Conservation (phyloP, 345 rosid species). For the Acer yangbiense region DNA sequence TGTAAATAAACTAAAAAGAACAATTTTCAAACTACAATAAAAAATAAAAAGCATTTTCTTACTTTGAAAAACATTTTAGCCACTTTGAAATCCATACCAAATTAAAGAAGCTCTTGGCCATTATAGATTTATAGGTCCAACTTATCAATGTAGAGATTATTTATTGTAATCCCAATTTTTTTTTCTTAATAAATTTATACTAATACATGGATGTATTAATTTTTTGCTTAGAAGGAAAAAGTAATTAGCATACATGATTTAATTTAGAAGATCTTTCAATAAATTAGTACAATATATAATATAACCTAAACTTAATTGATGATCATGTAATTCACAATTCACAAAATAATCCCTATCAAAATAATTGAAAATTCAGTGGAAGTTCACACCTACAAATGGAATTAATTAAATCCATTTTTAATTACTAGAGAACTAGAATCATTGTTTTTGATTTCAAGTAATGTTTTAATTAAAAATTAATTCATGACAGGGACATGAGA, state of each 20-base stretch:
- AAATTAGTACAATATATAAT: no score
- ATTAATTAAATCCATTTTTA: no score
- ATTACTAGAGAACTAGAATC: no score
- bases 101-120: not conserved
- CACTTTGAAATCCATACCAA: not conserved
- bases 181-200: no score
- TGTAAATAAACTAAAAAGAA: no score
- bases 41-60: no score
- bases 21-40: no score
- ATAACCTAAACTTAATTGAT: not conserved
- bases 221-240: not conserved
- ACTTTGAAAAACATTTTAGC: not conserved
- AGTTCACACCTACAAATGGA: not conserved
- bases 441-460: no score
- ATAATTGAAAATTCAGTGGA: not conserved
- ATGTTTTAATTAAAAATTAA: no score
- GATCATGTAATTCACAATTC: not conserved
- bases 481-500: no score
- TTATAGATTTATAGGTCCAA: no score
- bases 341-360: not conserved
- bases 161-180: no score
- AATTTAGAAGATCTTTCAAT: not conserved
- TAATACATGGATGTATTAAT: not conserved
- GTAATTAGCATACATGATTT: not conserved
- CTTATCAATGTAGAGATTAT: not conserved